Conservation (phyloP, 1,284 basidiomycete species). For the Cystobasidiaceae sp. region DNA sequence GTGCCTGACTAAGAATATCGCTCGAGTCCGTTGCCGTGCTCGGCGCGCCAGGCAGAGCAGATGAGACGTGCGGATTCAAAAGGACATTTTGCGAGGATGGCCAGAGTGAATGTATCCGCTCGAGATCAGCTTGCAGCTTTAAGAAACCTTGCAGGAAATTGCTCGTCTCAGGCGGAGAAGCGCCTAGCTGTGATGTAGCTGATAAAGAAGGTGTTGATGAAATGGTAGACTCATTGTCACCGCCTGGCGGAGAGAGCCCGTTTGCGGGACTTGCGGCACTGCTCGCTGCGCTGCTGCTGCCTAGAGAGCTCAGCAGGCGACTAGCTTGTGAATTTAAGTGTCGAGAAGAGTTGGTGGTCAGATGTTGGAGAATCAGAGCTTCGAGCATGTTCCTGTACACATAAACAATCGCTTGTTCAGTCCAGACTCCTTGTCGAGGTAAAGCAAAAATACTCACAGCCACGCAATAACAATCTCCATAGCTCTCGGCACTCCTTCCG, state of each 20-base stretch:
- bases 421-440: no score
- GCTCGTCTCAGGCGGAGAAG: constrained; percentile 4
- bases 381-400: constrained; percentile 22
- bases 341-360: constrained; percentile 25
- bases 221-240: constrained; percentile 10
- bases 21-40: no score
- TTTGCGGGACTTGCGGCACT: neutral
- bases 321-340: constrained; percentile 18
- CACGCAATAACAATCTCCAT: constrained; percentile 27
- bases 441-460: constrained; percentile 23
- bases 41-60: no score
- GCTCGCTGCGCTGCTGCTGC: neutral
- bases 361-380: constrained; percentile 27
- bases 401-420: no score
- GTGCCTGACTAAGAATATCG: constrained; percentile 5
- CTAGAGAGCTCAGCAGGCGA: neutral
- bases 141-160: constrained; percentile 13
- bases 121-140: constrained; percentile 20
- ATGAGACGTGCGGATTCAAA: neutral
- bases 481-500: constrained; percentile 10
- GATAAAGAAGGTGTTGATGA: neutral
- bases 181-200: no score
- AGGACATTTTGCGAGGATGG: constrained; percentile 22
- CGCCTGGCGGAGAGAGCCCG: constrained; percentile 2
- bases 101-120: constrained; percentile 26